phyloP scores from a whole-genome alignment of 441 rosid species.

The Jatropha podagrica region DNA sequence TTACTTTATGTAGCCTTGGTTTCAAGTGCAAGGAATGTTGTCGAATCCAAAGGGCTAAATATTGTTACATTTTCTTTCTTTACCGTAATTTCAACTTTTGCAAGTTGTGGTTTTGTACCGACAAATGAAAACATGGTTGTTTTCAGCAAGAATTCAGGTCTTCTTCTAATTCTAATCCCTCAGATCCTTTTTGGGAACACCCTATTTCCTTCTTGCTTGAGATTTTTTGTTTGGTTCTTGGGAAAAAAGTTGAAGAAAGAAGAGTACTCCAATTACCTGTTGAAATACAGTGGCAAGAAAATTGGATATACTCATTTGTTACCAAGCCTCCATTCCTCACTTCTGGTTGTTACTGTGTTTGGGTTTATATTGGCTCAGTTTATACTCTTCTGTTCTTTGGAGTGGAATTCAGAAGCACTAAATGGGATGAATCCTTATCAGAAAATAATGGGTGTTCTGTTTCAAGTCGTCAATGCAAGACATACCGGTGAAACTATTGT shows the following conservation, averaged over 20 bases:
- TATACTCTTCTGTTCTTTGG: conserved; percentile 35
- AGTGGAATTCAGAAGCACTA: conserved; percentile 43
- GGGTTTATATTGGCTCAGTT: conserved; percentile 39
- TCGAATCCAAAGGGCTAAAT: conserved; percentile 32
- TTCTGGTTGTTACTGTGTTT: conserved; percentile 38
- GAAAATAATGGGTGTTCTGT: conserved; percentile 41
- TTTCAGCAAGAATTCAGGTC: conserved; percentile 50
- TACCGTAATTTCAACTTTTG: conserved; percentile 45
- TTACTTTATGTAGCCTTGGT: conserved; percentile 29
- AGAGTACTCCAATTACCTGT: conserved; percentile 14
- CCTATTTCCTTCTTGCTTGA: conserved; percentile 45
- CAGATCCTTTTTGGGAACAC: conserved; percentile 56
- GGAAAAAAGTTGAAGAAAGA: conserved; percentile 22
- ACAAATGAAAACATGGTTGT: conserved; percentile 67
- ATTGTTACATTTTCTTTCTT: conserved; percentile 45
- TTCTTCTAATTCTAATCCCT: conserved; percentile 52
- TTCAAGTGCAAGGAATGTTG: conserved; percentile 36
- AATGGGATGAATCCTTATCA: conserved; percentile 31
- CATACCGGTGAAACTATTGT: conserved; percentile 54
- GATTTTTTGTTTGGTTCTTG: conserved; percentile 35
- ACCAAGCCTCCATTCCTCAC: conserved; percentile 23
- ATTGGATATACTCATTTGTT: conserved; percentile 47
- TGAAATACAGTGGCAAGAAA: conserved; percentile 30
- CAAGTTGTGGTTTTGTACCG: conserved; percentile 56
- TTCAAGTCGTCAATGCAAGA: conserved; percentile 50